Evolutionary conservation across 2,329 filamentous ascomycete genomes (phyloP).

Genomic region (Aspergillus sp.): DNA sequence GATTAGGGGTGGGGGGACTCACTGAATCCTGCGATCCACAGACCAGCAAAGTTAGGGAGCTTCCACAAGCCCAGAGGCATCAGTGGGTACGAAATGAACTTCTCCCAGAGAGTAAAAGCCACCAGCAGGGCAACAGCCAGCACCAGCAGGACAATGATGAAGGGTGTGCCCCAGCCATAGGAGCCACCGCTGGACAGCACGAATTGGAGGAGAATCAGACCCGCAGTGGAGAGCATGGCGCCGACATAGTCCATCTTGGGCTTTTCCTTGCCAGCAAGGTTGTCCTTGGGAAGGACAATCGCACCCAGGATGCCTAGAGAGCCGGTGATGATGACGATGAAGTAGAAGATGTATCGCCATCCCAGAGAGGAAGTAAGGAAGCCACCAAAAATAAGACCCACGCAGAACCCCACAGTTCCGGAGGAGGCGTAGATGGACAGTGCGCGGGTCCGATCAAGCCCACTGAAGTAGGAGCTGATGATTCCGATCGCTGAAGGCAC

Average conservation of each 20-base stretch:
- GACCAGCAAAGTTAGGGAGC: conserved; percentile 48
- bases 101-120: conserved; percentile 45
- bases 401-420: conserved; percentile 44
- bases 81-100: conserved; percentile 48
- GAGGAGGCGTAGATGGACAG: conserved; percentile 45
- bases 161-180: conserved; percentile 51
- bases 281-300: conserved; percentile 43
- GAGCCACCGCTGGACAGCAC: conserved; percentile 49
- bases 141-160: conserved; percentile 48
- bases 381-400: conserved; percentile 44
- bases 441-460: conserved; percentile 41
- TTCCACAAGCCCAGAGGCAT: conserved; percentile 52
- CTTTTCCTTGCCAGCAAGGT: conserved; percentile 33
- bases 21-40: conserved; percentile 50
- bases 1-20: background rate
- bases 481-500: conserved; percentile 52
- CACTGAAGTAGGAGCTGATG: conserved; percentile 46
- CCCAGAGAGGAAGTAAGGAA: conserved; percentile 43
- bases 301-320: conserved; percentile 33
- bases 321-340: conserved; percentile 39
- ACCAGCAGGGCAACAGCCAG: conserved; percentile 42
- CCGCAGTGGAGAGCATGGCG: conserved; percentile 45
- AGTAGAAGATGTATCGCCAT: conserved; percentile 45
- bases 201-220: conserved; percentile 49
- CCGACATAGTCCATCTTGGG: conserved; percentile 47